phyloP scores from a whole-genome alignment of 2,329 filamentous ascomycete species.

The Emergomyces africanus region DNA sequence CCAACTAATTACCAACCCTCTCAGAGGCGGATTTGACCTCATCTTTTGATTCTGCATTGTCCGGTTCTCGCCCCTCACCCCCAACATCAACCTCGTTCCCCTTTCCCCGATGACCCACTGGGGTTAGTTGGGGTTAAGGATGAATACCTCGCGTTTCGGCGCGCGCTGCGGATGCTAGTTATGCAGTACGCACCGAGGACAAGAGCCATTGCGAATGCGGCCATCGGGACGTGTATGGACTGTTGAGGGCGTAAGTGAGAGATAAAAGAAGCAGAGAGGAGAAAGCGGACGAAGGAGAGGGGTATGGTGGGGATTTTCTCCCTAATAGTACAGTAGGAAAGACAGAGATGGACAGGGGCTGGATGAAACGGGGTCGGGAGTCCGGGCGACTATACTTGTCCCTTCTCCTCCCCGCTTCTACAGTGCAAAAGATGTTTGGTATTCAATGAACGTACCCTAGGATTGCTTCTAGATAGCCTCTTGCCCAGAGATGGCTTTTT shows the following conservation, averaged over 20 bases:
- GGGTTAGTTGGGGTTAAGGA: neutral
- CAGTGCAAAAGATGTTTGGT: neutral
- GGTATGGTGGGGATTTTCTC: neutral
- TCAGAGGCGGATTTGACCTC: too few species aligned
- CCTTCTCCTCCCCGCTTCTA: neutral
- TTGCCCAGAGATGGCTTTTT: slow-evolving; percentile 4
- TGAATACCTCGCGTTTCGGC: slow-evolving; percentile 43
- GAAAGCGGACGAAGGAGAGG: neutral
- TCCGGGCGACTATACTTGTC: too few species aligned
- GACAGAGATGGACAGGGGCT: neutral
- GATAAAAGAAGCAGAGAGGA: neutral
- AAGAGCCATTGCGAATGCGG: slow-evolving; percentile 50
- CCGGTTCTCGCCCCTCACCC: neutral
- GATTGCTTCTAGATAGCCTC: slow-evolving; percentile 10
- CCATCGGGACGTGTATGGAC: slow-evolving; percentile 41
- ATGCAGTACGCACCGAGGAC: slow-evolving; percentile 49
- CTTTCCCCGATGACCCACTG: neutral
- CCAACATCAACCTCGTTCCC: neutral
- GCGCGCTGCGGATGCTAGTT: slow-evolving; percentile 53
- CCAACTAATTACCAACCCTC: neutral
- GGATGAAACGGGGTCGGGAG: too few species aligned
- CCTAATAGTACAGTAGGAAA: too few species aligned
- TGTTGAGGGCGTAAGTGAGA: neutral
- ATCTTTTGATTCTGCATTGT: too few species aligned
- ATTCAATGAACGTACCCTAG: slow-evolving; percentile 11